phyloP scores from a whole-genome alignment of 1,284 basidiomycete species.

The Malassezia brasiliensis region DNA sequence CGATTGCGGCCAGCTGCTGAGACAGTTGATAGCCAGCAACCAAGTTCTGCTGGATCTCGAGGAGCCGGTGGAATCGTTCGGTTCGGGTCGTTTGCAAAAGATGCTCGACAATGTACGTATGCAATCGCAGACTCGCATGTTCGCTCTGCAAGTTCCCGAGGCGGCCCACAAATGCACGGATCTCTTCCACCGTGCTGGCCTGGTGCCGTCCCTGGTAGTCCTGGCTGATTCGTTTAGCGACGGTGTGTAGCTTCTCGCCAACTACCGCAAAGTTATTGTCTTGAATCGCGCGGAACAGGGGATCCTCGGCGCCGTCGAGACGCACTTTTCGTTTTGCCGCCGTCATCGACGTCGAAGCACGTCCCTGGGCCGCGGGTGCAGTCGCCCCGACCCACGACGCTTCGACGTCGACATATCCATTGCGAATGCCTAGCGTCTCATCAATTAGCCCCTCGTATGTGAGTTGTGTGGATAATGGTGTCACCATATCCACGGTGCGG shows the following conservation, averaged over 20 bases:
- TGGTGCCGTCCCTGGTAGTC: constrained; percentile 75
- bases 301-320: constrained; percentile 65
- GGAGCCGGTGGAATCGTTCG: constrained; percentile 76
- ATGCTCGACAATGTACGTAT: constrained; percentile 86
- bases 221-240: constrained; percentile 75
- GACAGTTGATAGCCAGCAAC: constrained; percentile 55
- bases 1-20: constrained; percentile 32
- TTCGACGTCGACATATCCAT: constrained; percentile 84
- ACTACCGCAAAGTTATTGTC: constrained; percentile 92
- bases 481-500: constrained; percentile 86
- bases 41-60: constrained; percentile 94
- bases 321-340: constrained; percentile 58
- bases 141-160: constrained; percentile 82
- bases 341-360: constrained; percentile 18
- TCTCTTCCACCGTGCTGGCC: constrained; percentile 81
- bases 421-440: constrained; percentile 78
- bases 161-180: constrained; percentile 89
- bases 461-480: constrained; percentile 85
- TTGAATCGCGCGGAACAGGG: constrained; percentile 71
- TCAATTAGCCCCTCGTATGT: constrained; percentile 97
- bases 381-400: constrained; percentile 57
- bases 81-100: constrained; percentile 67
- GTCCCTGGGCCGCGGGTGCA: constrained; percentile 14
- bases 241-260: constrained; percentile 67
- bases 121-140: constrained; percentile 75